Base-by-base conservation (phyloP, 352 stramenopile species). In the Pythium angustatum region DNA sequence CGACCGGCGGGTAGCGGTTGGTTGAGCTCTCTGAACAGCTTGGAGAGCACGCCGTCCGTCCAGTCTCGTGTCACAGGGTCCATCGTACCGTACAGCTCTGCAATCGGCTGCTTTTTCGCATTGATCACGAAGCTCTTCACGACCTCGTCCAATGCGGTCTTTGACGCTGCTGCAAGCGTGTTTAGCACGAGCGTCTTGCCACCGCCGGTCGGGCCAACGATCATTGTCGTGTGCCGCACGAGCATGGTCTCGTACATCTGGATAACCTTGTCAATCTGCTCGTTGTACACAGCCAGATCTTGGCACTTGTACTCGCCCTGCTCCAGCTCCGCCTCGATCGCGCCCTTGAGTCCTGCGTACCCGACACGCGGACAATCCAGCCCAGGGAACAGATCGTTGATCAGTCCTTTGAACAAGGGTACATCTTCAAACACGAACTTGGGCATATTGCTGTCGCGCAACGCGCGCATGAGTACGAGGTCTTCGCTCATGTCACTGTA, bases 211-310 rank as follows among this genome's bases (percentile, higher is more conserved):
- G 93, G 93, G 0, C 96, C 96, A 1, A 98, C 94, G 45, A 98
- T 98, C 94, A 98, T 98, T 0, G 90, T 98, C 9, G 93, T 98
- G 76, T 98, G 94, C 2, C 96, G 85, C 31, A 98, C 93, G 5
- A 98, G 78, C 90, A 98, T 96, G 0, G 91, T 98, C 75, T 98
- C 94, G 71, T 98, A 98, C 90, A 98, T 97, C 55, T 98, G 95
- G 33, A 98, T 97, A 53, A 96, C 94, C 72, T 98, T 98, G 69
- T 98, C 94, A n/a, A 98, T 91, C 66, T 97, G 90, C 14, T 96
- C 85, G 26, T 88, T 83, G 71, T 93, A 92, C 5, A 93, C 88
- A 2, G 26, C 50, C 24, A 81, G 17, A 75, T 96, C 43, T 81
- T 88, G 58, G 33, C 68, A 76, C 36, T 63, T 65, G 57, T 93